phyloP scores from a whole-genome alignment of 768 basidiomycete genomes.

The Boletus edulis region DNA sequence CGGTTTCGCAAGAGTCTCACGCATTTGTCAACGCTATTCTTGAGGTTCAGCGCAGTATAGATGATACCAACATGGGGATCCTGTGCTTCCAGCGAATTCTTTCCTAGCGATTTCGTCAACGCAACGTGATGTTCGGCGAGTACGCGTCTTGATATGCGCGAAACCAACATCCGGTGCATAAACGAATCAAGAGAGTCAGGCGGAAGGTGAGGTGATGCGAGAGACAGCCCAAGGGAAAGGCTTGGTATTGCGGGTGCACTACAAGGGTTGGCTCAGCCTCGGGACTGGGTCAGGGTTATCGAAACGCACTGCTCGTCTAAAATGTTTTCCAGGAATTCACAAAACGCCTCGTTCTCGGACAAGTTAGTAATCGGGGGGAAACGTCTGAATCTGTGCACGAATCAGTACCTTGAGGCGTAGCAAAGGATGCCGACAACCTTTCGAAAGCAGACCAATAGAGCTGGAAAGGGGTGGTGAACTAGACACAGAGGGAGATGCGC shows the following conservation, averaged over 20 bases:
- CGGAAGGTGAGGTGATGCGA: constrained; percentile 76
- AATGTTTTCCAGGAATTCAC: constrained; percentile 60
- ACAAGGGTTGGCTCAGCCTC: constrained; percentile 5
- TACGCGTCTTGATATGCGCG: constrained; percentile 85
- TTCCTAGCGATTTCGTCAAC: constrained; percentile 56
- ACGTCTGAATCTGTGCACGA: constrained; percentile 55
- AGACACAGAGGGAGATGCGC: not conserved
- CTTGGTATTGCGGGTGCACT: constrained; percentile 81
- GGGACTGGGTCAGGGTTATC: not conserved
- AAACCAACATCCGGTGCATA: constrained; percentile 89
- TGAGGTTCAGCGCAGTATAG: constrained; percentile 69
- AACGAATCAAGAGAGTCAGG: constrained; percentile 82
- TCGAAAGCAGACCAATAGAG: constrained; percentile 88
- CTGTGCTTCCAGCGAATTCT: constrained; percentile 32
- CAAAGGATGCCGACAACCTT: constrained; percentile 45
- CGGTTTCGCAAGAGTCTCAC: constrained; percentile 50
- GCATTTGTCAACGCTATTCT: constrained; percentile 70
- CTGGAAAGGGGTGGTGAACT: constrained; percentile 35
- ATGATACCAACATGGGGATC: constrained; percentile 83
- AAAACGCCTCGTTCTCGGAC: constrained; percentile 77
- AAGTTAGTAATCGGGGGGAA: constrained; percentile 72
- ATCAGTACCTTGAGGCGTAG: constrained; percentile 5
- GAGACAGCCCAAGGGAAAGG: constrained; percentile 76
- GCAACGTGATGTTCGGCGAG: constrained; percentile 88
- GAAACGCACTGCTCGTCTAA: constrained; percentile 71